Base-by-base conservation (phyloP, 163 green algal species). In the Chloromonas sp. region DNA sequence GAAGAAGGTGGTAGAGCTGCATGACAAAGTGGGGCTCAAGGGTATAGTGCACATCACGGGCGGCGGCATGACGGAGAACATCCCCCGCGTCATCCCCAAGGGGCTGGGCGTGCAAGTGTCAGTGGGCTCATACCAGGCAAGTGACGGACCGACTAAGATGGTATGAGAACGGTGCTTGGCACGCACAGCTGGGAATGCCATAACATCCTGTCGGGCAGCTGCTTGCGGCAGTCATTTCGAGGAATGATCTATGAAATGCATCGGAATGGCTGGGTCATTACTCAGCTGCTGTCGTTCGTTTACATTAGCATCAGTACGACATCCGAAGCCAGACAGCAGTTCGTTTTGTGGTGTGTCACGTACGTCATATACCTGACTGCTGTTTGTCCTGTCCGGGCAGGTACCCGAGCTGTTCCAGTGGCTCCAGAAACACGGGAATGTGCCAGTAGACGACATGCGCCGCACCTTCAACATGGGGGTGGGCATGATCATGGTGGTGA, bases 391-490 rank as follows among this genome's bases (percentile, higher is more conserved):
- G 36, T 36, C 36, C 36, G 36, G 36, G 84, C 83, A 85, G 58
- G 82, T 94, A 76, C 94, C 92, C 0, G 71, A 87, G 36, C 86
- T 97, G 2, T 98, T 98, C 88, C 87, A 94, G 82, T 98, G 95
- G 95, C 15, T 98, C n/a, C 93, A 98, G 86, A 82, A 94, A 83
- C 87, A 92, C 3, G 90, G 90, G 81, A 92, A 92, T 74, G 89
- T 94, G 60, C 85, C 87, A 8, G 86, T 92, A 2, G 84, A 89
- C 0, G 97, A 99, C 91, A 99, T 99, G 97, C 96, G 95, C 87
- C 92, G 95, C 66, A 99, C 97, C 2, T 99, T 99, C 94, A 99
- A 99, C 93, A 97, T 98, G 94, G 97, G 97, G 13, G 92, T 99
- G 59, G 97, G 97, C 74, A 95, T 99, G 91, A 89, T 99, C 2